Evolutionary conservation across 768 basidiomycete genomes (phyloP).

Genomic region (Suillus spraguei): DNA sequence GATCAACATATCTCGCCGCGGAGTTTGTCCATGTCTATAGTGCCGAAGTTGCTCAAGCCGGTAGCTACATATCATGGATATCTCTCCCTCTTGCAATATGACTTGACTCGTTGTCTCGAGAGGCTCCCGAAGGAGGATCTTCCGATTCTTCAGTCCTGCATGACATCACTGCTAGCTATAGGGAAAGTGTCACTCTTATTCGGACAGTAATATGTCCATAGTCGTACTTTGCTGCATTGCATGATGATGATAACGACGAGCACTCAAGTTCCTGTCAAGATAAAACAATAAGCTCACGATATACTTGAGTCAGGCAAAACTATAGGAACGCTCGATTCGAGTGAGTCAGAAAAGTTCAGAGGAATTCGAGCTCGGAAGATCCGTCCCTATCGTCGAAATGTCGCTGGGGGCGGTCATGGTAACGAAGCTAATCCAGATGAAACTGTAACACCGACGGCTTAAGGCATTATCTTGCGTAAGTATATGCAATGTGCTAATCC

Average conservation of each 20-base stretch:
- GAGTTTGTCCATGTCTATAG: no score
- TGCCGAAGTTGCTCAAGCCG: no score
- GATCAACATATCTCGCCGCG: no score
- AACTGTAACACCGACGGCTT: no score
- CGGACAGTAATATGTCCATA: conserved; percentile 56
- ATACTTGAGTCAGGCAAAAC: conserved; percentile 47
- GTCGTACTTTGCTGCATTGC: conserved; percentile 31
- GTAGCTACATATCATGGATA: no score
- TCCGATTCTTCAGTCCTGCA: no score
- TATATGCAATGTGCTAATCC: neutral
- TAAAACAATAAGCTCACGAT: conserved; percentile 29
- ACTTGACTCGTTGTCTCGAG: no score
- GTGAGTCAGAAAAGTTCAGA: conserved; percentile 23
- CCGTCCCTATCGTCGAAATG: neutral
- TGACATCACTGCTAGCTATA: no score
- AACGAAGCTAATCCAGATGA: neutral
- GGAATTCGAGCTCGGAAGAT: neutral
- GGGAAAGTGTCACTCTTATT: conserved; percentile 9
- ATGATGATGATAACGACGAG: conserved; percentile 23
- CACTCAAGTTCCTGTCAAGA: neutral
- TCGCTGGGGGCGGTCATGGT: neutral
- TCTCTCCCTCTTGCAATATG: no score
- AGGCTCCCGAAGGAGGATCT: no score
- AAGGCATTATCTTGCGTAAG: no score
- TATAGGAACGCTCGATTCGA: conserved; percentile 43